These are phyloP conservation scores for Diaporthe citri DNA, from an alignment of 2,329 filamentous ascomycete species.

Conservation along the genomic window DNA sequence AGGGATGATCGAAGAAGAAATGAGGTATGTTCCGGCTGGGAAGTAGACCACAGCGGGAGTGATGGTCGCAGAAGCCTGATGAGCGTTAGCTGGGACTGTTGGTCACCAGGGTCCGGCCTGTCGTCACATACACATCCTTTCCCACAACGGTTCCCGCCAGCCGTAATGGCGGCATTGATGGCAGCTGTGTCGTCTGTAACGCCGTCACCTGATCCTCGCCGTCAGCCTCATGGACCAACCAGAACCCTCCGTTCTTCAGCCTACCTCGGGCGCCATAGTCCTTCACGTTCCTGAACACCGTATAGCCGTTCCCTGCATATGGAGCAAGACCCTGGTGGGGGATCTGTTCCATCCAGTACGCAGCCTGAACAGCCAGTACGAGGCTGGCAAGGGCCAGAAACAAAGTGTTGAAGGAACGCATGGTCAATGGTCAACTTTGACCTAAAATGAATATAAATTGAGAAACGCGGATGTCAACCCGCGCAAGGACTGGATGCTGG, in stretches of 20 bases:
- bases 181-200: slow-evolving; percentile 60
- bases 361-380: slow-evolving; percentile 45
- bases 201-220: slow-evolving; percentile 53
- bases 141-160: slow-evolving; percentile 54
- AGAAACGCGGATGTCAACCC: slow-evolving; percentile 29
- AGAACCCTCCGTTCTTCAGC: background rate
- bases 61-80: slow-evolving; percentile 55
- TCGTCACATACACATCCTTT: slow-evolving; percentile 54
- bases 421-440: slow-evolving; percentile 36
- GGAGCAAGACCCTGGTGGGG: slow-evolving; percentile 58
- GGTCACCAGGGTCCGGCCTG: background rate
- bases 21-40: slow-evolving; percentile 72
- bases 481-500: background rate
- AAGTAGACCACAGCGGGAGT: slow-evolving; percentile 59
- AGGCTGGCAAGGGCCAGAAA: slow-evolving; percentile 48
- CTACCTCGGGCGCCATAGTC: slow-evolving; percentile 58
- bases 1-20: slow-evolving; percentile 78
- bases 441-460: background rate
- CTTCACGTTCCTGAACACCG: slow-evolving; percentile 62
- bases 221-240: slow-evolving; percentile 10
- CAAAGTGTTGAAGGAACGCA: slow-evolving; percentile 46
- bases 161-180: slow-evolving; percentile 59
- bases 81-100: slow-evolving; percentile 35
- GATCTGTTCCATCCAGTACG: slow-evolving; percentile 50
- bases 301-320: slow-evolving; percentile 55